Base-by-base conservation (phyloP, 768 basidiomycete species). In the Mycena metata region DNA sequence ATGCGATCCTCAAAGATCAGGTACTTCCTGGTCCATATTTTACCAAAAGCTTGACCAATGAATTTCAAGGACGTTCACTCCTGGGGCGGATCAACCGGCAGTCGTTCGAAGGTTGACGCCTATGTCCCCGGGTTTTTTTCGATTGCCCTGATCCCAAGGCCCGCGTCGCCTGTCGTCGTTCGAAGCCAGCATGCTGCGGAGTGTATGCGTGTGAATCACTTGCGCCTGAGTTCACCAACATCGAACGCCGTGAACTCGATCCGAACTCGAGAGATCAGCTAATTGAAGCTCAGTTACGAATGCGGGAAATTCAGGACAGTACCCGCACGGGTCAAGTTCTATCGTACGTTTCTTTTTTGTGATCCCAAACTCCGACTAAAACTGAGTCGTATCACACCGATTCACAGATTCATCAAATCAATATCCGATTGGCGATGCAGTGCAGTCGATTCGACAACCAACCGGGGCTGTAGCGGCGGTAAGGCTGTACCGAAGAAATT, bases 361-460 rank as follows among this genome's bases (percentile, higher is more conserved):
- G 19, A 11, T 61, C 36, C 36, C 2, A 51, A 26, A 41, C n/a
- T 41, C 36, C 17, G 60, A 61, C 60, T 36, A 33, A 41, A 61
- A 61, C 36, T 61, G 60, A 61, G 36, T 6, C 8, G 39, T 35
- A 51, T n/a, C n/a, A n/a, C n/a, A n/a, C n/a, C n/a, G n/a, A n/a
- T n/a, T 51, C 36, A 33, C 60, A 61, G 60, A 61, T 61, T 51
- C 51, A 61, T 61, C 2, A 62, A 33, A 54, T 45, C 61, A 42
- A 54, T 61, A 61, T 61, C 60, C 19, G 61, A 52, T 35, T 62
- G 61, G 42, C 61, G 42, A 62, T 54, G 50, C 61, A 42, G 51
- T 35, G 61, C 42, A 54, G 36, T 46, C 19, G 60, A 61, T 41
- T 50, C 60, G 21, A 36, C 49, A 17, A 61, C 60, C 15, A 61